Percentiles rank a stretch among this genome's conserved stretches.
phyloP scores from a whole-genome alignment of 2,329 filamentous ascomycete genomes.

The Fusarium heterosporum region DNA sequence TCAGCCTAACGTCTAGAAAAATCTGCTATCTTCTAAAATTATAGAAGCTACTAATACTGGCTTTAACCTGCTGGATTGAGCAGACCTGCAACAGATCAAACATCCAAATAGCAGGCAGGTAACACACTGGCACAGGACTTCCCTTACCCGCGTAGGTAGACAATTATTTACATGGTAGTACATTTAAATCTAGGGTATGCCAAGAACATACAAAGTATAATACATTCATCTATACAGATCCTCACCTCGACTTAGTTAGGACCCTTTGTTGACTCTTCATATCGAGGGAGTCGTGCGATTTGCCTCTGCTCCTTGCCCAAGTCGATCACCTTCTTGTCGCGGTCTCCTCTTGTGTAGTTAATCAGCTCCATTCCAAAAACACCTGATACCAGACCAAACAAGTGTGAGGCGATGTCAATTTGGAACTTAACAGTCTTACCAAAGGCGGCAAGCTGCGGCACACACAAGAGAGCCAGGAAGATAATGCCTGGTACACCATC shows the following conservation, averaged over 20 bases:
- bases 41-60: no score
- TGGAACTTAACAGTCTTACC: constrained; percentile 56
- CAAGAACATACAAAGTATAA: constrained; percentile 30
- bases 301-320: background rate
- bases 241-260: constrained; percentile 9
- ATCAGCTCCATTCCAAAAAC: constrained; percentile 55
- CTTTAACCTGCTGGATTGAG: no score
- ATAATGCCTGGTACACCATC: constrained; percentile 67
- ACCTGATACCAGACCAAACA: constrained; percentile 64
- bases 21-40: no score
- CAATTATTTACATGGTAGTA: constrained; percentile 27
- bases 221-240: constrained; percentile 28
- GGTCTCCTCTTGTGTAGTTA: constrained; percentile 34
- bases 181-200: constrained; percentile 38
- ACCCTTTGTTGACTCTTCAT: constrained; percentile 1
- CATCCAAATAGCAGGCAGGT: no score
- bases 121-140: no score
- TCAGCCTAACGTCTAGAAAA: no score
- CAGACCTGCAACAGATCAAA: no score
- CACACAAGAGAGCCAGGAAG: constrained; percentile 63
- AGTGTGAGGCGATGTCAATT: constrained; percentile 65
- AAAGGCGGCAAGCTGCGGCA: constrained; percentile 62
- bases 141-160: no score
- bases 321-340: constrained; percentile 38
- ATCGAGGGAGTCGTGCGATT: background rate